phyloP scores from a whole-genome alignment of 2,329 filamentous ascomycete species.

The Dactylellina leptospora region DNA sequence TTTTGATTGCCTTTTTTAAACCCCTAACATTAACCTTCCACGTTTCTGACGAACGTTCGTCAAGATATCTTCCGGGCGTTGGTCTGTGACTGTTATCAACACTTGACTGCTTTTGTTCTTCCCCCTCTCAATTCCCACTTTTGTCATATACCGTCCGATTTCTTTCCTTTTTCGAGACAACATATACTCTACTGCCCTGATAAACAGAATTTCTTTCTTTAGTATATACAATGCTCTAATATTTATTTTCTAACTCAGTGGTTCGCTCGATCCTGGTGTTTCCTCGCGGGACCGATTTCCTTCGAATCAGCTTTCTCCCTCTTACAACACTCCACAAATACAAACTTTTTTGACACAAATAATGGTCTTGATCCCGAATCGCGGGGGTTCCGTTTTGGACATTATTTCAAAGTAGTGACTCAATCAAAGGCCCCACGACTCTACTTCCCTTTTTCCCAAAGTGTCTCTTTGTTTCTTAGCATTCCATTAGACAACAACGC shows the following conservation, averaged over 20 bases:
- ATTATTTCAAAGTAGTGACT: too few relatives aligned
- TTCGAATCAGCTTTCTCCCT: too few relatives aligned
- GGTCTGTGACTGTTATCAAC: background rate
- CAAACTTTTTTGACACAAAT: too few relatives aligned
- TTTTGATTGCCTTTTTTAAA: background rate
- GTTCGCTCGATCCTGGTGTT: background rate
- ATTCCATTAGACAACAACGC: too few relatives aligned
- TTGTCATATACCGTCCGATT: constrained; percentile 36
- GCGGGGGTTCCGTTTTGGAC: too few relatives aligned
- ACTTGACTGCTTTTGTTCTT: background rate
- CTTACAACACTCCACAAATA: too few relatives aligned
- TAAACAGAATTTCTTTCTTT: constrained; percentile 27
- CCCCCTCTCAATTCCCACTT: background rate
- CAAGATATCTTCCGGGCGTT: constrained; percentile 32
- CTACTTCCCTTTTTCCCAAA: too few relatives aligned
- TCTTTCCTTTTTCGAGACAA: background rate
- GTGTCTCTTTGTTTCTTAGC: too few relatives aligned
- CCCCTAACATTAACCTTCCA: background rate
- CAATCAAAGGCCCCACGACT: too few relatives aligned
- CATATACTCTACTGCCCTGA: constrained; percentile 16
- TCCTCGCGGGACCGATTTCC: too few relatives aligned
- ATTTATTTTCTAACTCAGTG: constrained; percentile 32
- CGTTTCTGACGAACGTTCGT: constrained; percentile 25
- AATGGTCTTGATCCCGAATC: too few relatives aligned
- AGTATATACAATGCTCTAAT: constrained; percentile 52